phyloP scores from a whole-genome alignment of 805 yeast genomes.

The Cyberlindnera samutprakarnensis region DNA sequence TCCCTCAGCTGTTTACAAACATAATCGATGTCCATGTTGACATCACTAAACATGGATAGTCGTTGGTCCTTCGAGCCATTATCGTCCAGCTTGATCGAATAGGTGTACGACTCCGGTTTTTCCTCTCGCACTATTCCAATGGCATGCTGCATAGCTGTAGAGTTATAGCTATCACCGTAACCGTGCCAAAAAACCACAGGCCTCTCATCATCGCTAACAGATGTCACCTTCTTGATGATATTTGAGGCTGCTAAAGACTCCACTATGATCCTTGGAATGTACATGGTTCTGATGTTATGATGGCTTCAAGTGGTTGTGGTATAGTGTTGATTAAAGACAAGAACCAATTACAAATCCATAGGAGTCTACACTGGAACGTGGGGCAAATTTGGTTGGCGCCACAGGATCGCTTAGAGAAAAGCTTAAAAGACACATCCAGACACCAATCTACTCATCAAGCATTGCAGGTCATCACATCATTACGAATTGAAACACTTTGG shows the following conservation, averaged over 20 bases:
- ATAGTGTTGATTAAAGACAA: too few relatives aligned
- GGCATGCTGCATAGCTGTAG: conserved; percentile 47
- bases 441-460: too few relatives aligned
- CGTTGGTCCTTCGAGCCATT: conserved; percentile 47
- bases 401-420: too few relatives aligned
- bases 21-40: conserved; percentile 42
- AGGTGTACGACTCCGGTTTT: conserved; percentile 44
- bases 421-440: too few relatives aligned
- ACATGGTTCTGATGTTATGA: conserved; percentile 11
- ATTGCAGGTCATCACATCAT: too few relatives aligned
- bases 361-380: too few relatives aligned
- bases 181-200: conserved; percentile 84
- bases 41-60: conserved; percentile 51
- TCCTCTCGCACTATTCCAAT: conserved; percentile 32
- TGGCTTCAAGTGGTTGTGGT: too few relatives aligned
- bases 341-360: too few relatives aligned
- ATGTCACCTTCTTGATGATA: conserved; percentile 12
- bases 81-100: conserved; percentile 44
- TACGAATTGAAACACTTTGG: too few relatives aligned
- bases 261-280: conserved; percentile 10
- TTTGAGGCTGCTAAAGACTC: conserved; percentile 15
- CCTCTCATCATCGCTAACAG: conserved; percentile 7
- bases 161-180: conserved; percentile 66
- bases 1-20: conserved; percentile 49
- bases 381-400: too few relatives aligned